phyloP scores from a whole-genome alignment of 2,329 filamentous ascomycete species.

The Fusarium sp. region DNA sequence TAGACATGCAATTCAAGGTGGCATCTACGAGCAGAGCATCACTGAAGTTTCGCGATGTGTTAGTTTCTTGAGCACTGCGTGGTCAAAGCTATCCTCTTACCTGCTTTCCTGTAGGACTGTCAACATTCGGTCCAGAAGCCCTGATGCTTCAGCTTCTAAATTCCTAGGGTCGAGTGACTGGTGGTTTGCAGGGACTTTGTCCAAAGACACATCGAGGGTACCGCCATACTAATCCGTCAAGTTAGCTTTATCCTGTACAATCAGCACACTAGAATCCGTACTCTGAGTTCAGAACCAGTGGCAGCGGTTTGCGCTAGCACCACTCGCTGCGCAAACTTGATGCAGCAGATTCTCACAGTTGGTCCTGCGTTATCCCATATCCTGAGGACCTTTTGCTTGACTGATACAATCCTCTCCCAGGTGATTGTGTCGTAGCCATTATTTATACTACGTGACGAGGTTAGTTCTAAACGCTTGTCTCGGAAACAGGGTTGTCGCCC shows the following conservation, averaged over 20 bases:
- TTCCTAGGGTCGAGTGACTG: conserved; percentile 79
- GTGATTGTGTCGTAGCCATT: conserved; percentile 81
- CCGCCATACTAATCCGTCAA: conserved; percentile 53
- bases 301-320: conserved; percentile 92
- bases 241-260: conserved; percentile 21
- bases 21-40: conserved; percentile 90
- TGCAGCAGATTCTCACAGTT: conserved; percentile 88
- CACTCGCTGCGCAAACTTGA: conserved; percentile 96
- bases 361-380: conserved; percentile 84
- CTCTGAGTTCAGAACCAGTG: conserved; percentile 80
- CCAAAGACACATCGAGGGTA: conserved; percentile 79
- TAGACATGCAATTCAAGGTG: conserved; percentile 86
- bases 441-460: conserved; percentile 71
- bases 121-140: conserved; percentile 88
- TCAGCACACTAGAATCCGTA: conserved; percentile 52
- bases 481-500: conserved; percentile 55
- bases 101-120: conserved; percentile 85
- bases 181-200: conserved; percentile 85
- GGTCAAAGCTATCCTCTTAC: conserved; percentile 58
- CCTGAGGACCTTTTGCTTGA: conserved; percentile 87
- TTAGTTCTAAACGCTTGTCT: conserved; percentile 39
- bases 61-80: neutral
- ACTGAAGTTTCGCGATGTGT: conserved; percentile 56
- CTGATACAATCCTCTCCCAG: conserved; percentile 88
- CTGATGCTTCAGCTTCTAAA: conserved; percentile 92